Conservation (phyloP, 73 alveolate genomes). For the Tetrahymena elliotti region DNA sequence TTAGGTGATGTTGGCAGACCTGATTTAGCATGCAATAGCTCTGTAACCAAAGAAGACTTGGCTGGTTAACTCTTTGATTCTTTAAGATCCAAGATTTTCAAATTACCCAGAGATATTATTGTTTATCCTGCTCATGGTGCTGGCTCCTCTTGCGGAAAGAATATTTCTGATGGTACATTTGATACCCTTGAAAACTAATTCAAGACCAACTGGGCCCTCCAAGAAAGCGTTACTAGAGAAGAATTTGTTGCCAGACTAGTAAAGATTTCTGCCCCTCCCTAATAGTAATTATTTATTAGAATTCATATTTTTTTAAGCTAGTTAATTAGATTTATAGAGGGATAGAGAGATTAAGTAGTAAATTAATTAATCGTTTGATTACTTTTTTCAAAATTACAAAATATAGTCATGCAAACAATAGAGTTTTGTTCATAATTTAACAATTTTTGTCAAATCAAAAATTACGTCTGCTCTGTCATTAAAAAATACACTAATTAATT, state of each 20-base stretch:
- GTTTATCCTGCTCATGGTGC: conserved; percentile 54
- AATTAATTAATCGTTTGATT: background rate
- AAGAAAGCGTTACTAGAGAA: conserved; percentile 7
- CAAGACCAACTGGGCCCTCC: conserved; percentile 23
- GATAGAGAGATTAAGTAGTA: too few relatives aligned
- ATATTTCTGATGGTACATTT: conserved; percentile 23
- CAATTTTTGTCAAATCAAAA: background rate
- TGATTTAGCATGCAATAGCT: conserved; percentile 42
- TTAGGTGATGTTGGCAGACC: conserved; percentile 54
- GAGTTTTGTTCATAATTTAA: background rate
- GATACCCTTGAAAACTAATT: conserved; percentile 29
- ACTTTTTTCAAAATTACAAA: background rate
- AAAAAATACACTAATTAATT: background rate
- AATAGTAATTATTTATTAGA: conserved; percentile 7
- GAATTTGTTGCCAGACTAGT: conserved; percentile 16
- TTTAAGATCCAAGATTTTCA: conserved; percentile 38
- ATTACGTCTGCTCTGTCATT: background rate
- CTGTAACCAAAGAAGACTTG: conserved; percentile 36
- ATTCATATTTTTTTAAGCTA: too few relatives aligned
- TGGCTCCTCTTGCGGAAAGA: conserved; percentile 50
- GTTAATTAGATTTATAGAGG: too few relatives aligned
- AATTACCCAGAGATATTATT: conserved; percentile 5
- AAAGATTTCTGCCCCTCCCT: conserved; percentile 33
- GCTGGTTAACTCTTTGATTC: conserved; percentile 45
- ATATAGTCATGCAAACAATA: background rate